Evolutionary conservation across 2,329 filamentous ascomycete genomes (phyloP).

Genomic region (Penicillium capsulatum): DNA sequence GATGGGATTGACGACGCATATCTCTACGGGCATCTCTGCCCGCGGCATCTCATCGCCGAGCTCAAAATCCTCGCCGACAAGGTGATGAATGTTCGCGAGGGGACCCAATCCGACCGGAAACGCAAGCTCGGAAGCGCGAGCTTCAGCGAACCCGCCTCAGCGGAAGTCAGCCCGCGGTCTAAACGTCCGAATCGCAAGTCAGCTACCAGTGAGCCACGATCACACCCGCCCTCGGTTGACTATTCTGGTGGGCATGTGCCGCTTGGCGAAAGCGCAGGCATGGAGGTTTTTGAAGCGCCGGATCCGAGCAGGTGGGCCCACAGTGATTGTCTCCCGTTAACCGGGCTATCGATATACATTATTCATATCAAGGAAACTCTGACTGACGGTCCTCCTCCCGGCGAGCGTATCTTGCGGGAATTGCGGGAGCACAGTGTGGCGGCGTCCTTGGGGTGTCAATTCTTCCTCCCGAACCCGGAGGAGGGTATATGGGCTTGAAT

Average conservation of each 20-base stretch:
- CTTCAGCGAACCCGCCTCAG: slow-evolving; percentile 12
- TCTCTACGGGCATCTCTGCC: slow-evolving; percentile 85
- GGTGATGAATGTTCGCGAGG: slow-evolving; percentile 55
- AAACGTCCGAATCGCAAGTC: slow-evolving; percentile 16
- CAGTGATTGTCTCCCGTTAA: slow-evolving; percentile 50
- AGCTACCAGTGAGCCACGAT: background rate
- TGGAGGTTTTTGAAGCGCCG: slow-evolving; percentile 9
- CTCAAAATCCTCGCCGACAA: slow-evolving; percentile 66
- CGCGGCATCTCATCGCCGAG: slow-evolving; percentile 76
- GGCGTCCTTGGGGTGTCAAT: slow-evolving; percentile 70
- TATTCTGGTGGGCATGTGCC: slow-evolving; percentile 1
- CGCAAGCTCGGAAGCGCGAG: background rate
- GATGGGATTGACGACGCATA: slow-evolving; percentile 71
- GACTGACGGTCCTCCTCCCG: slow-evolving; percentile 62
- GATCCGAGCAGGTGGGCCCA: slow-evolving; percentile 17
- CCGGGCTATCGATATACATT: slow-evolving; percentile 73
- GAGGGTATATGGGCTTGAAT: slow-evolving; percentile 48
- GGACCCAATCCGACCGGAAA: background rate
- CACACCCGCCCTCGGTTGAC: slow-evolving; percentile 4
- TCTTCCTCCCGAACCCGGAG: slow-evolving; percentile 65
- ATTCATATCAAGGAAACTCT: slow-evolving; percentile 93
- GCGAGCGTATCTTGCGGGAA: slow-evolving; percentile 66
- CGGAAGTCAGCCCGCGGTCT: slow-evolving; percentile 27
- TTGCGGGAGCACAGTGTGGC: slow-evolving; percentile 63
- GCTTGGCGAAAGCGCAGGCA: slow-evolving; percentile 3